Evolutionary conservation across 768 basidiomycete genomes (phyloP), one percentile per base, ranked within the genome.

Genomic region (Panellus pusillus): DNA sequence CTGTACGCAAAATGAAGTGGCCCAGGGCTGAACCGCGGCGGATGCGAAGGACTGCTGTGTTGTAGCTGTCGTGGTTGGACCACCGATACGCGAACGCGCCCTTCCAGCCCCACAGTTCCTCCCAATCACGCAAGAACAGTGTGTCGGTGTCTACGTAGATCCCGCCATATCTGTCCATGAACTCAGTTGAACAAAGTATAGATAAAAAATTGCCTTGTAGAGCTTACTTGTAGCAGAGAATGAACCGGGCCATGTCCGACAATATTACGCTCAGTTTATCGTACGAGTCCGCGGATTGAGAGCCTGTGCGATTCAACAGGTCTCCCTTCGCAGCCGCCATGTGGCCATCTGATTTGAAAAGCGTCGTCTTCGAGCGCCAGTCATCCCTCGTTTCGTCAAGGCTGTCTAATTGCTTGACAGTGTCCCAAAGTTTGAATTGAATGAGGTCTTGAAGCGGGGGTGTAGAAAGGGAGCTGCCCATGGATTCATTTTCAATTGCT

Each of bases 21-120:
- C 93, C 94, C 19, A 99, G 72, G 12, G 96, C 94, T 3, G 91
- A 94, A 17, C 84, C 83, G 68, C 91, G 93, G 79, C 95, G 93
- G 74, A 99, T 78, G 65, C 87, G 91, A 50, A 99, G 79, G 7
- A 98, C 93, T 2, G 97, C 95, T 13, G 96, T 98, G 76, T 98
- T 98, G 70, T 98, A 98, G 66, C 38, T 49, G 6, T 52, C 47
- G 27, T 57, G 56, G 28, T 24, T 52, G 0, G 51, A 52, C 96
- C 95, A 99, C 4, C 96, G 80, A 67, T 98, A 98, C 8, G 96
- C 94, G 62, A 98, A 99, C n/a, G 94, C 93, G 24, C 95, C 94
- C 63, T 88, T 85, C 89, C 92, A 98, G 28, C 92, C 92, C 93
- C 93, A 98, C 7, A 98, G 75, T 61, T 98, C 96, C 65, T 97